Evolutionary conservation across 208 protist genomes (phyloP), one percentile per base, ranked within the genome.

Genomic region (Crithidia acanthocephali): DNA sequence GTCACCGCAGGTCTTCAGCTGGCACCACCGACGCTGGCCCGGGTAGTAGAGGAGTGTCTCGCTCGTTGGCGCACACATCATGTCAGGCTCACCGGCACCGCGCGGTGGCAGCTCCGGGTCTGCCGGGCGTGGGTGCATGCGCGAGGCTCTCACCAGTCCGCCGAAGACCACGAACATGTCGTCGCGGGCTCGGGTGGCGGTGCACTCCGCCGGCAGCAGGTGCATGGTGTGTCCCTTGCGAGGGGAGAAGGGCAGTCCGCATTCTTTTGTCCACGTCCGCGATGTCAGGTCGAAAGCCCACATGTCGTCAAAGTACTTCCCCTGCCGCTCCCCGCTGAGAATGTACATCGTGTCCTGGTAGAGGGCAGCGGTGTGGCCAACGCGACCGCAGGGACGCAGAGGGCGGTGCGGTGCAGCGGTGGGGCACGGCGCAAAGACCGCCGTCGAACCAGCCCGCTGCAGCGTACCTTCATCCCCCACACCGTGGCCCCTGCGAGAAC

Each of bases 81-180:
- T 66, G 62, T 64, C 66, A 15, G 50, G 28, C 52, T 74, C 66
- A 8, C 61, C 68, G 3, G 67, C 35, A 23, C 9, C 47, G 7
- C 65, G 51, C 28, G 76, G 9, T 15, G 73, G 69, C 53, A 73
- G 51, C 37, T 72, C 74, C 44, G 73, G 73, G 47, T 80, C 76
- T 27, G 60, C 68, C 20, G 63, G 53, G 13, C 73, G 72, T 5
- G 81, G 70, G 35, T 63, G 58, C 44, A 48, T 2, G 11, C 68
- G 78, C 0, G 58, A 74, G 10, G 61, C 63, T 27, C 37, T 57
- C 40, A 76, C 70, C 16, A 84, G 72, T 22, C 84, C 81, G 13
- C 83, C 84, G 50, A 89, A 86, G 33, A 76, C 64, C 8, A 89
- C 65, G 9, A 89, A 68, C 68, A 84, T 81, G 65, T 84, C 72